Evolutionary conservation across 176 grass and related monocot genomes (phyloP).

Genomic region (Cymbopogon citratus): DNA sequence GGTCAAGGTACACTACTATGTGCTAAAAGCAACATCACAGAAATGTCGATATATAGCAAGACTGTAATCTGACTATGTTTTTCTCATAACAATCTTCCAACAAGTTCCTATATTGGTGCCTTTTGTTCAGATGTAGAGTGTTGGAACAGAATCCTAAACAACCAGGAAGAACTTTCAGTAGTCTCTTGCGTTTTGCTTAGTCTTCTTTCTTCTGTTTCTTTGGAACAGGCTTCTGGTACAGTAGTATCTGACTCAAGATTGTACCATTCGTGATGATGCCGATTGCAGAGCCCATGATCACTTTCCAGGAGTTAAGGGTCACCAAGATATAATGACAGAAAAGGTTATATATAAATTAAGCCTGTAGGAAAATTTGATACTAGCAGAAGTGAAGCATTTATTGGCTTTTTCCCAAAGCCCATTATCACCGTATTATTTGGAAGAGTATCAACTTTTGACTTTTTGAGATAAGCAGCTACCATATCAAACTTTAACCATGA

Average conservation of each 20-base stretch:
- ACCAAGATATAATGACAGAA: neutral
- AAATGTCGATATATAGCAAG: neutral
- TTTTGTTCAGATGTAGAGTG: neutral
- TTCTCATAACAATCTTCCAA: neutral
- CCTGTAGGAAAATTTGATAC: neutral
- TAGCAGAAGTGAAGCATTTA: neutral
- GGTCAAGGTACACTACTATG: conserved; percentile 1
- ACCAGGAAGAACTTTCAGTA: neutral
- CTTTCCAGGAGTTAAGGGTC: conserved; percentile 66
- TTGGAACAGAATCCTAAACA: neutral
- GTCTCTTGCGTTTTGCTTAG: conserved; percentile 21
- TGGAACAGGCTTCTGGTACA: conserved; percentile 48
- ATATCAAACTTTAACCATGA: conserved; percentile 17
- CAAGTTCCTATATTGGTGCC: neutral
- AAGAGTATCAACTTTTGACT: neutral
- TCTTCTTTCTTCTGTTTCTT: conserved; percentile 90
- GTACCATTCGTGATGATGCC: conserved; percentile 86
- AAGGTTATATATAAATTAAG: neutral
- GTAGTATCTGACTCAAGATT: conserved; percentile 65
- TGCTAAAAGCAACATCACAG: neutral
- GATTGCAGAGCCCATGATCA: conserved; percentile 74
- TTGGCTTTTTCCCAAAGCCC: neutral
- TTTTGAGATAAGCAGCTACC: neutral
- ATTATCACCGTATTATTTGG: too few species aligned
- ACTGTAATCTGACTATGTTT: neutral